Evolutionary conservation across 192 early-diverging fungal species (phyloP).

Genomic region (Diversispora epigaea): DNA sequence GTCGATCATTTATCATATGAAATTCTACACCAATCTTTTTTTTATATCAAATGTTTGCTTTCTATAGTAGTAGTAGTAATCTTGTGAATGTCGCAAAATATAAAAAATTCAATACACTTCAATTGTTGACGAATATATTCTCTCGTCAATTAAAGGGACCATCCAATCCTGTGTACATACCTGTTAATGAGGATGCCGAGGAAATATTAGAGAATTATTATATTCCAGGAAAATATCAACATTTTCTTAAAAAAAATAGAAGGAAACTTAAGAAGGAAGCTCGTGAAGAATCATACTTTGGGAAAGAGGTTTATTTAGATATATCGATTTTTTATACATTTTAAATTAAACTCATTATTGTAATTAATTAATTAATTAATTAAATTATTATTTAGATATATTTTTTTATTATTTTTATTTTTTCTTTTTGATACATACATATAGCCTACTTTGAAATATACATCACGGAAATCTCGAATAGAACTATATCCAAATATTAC

Average conservation of each 20-base stretch:
- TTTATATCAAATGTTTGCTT: too few relatives aligned
- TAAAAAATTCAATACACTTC: not conserved
- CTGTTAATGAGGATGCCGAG: not conserved
- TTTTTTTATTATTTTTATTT: too few relatives aligned
- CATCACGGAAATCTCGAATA: too few relatives aligned
- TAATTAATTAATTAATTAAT: not conserved
- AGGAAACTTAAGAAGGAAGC: constrained; percentile 8
- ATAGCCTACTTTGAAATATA: too few relatives aligned
- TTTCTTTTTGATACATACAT: too few relatives aligned
- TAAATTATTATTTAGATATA: too few relatives aligned
- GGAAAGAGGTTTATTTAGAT: not conserved
- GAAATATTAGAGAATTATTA: constrained; percentile 21
- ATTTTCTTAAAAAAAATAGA: constrained; percentile 21
- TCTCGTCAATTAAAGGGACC: not conserved
- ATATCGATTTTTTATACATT: not conserved
- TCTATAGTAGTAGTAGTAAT: not conserved
- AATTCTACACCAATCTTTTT: too few relatives aligned
- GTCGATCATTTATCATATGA: too few relatives aligned
- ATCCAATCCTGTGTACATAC: not conserved
- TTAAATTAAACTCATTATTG: not conserved
- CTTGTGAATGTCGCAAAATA: not conserved
- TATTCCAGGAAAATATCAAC: constrained; percentile 26
- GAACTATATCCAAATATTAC: too few relatives aligned
- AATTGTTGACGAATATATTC: not conserved
- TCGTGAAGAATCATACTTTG: not conserved